These are phyloP conservation scores for Colletotrichum sp. DNA, from an alignment of 2,329 filamentous ascomycete genomes.

Conservation along the genomic window DNA sequence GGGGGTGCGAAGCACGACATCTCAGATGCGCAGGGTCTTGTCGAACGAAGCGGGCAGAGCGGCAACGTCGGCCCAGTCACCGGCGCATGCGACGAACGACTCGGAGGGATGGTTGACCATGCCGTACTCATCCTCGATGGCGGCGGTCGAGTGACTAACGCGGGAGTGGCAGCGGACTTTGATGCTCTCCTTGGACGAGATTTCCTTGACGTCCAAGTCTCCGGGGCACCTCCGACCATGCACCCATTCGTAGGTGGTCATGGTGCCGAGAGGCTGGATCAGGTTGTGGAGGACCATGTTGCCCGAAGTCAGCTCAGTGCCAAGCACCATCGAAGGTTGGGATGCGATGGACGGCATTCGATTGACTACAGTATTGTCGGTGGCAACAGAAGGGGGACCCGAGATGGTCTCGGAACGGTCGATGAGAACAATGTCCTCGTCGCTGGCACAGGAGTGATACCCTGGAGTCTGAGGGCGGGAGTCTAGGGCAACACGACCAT, in stretches of 20 bases:
- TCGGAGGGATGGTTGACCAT: constrained; percentile 12
- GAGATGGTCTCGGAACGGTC: not conserved
- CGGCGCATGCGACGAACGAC: not conserved
- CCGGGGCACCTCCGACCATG: constrained; percentile 1
- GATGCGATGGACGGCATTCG: not conserved
- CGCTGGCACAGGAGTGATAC: not conserved
- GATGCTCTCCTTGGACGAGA: constrained; percentile 13
- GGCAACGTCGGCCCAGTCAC: constrained; percentile 9
- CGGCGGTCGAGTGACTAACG: not conserved
- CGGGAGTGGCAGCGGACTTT: constrained; percentile 1
- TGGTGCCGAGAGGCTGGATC: not conserved
- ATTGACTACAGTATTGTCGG: constrained; percentile 1
- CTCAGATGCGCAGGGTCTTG: not conserved
- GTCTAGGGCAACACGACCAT: not conserved
- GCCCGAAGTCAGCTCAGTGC: not conserved
- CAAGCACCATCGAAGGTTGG: not conserved
- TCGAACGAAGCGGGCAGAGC: not conserved
- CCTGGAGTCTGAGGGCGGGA: not conserved
- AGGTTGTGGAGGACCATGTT: constrained; percentile 6
- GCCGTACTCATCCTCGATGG: not conserved
- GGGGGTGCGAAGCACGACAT: not conserved
- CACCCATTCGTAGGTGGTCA: constrained; percentile 6
- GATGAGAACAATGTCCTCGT: not conserved
- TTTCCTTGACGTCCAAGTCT: constrained; percentile 6
- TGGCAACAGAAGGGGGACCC: not conserved